These are phyloP conservation scores for Lepidium aucheri DNA, from an alignment of 345 rosid genomes.

Conservation along the genomic window DNA sequence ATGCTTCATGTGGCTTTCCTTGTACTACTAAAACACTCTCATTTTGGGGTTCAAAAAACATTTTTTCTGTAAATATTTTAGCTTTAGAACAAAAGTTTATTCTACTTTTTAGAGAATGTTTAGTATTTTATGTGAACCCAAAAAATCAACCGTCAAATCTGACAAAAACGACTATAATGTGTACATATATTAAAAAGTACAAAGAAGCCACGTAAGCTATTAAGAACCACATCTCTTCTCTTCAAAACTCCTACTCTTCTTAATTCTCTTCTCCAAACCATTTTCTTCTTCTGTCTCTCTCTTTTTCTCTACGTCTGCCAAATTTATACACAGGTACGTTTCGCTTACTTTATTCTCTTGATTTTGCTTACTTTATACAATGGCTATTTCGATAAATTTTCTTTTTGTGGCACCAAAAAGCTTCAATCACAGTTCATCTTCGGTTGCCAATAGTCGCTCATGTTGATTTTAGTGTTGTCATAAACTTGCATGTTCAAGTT, in stretches of 20 bases:
- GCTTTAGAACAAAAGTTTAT: too few species aligned
- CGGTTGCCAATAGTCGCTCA: background rate
- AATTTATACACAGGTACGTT: conserved; percentile 3
- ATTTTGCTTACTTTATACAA: background rate
- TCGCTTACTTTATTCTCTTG: background rate
- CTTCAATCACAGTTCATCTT: background rate
- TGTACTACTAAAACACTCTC: conserved; percentile 12
- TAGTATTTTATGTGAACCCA: background rate
- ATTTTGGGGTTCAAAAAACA: too few species aligned
- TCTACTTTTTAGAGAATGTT: background rate
- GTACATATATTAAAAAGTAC: background rate
- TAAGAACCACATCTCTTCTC: conserved; percentile 45
- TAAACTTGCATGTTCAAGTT: background rate
- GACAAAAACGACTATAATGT: background rate
- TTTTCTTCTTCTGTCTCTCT: background rate
- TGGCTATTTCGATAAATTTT: background rate
- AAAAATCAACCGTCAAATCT: background rate
- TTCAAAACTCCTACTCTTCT: background rate
- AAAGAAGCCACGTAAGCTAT: conserved; percentile 43
- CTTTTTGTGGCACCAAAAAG: background rate
- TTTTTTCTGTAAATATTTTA: too few species aligned
- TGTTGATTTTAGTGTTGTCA: background rate
- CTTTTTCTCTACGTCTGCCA: conserved; percentile 1
- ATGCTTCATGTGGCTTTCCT: conserved; percentile 21
- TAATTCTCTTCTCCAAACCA: background rate